phyloP scores from a whole-genome alignment of 2,329 filamentous ascomycete species.

The Claviceps arundinis region DNA sequence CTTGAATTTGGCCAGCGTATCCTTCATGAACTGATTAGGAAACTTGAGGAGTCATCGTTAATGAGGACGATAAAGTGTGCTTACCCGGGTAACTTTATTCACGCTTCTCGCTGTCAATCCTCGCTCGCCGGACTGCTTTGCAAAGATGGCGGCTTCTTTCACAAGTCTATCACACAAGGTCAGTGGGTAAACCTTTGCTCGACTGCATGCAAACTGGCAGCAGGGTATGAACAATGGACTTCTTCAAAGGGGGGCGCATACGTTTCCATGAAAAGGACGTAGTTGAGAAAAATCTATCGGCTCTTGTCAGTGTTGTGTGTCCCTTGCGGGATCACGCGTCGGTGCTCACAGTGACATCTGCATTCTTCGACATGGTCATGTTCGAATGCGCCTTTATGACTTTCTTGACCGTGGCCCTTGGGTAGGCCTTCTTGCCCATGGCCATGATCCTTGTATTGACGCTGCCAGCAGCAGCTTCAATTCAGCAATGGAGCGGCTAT shows the following conservation, averaged over 20 bases:
- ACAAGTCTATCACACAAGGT: constrained; percentile 44
- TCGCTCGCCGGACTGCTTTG: constrained; percentile 60
- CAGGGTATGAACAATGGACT: not conserved
- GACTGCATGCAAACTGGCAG: not conserved
- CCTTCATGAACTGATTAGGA: constrained; percentile 26
- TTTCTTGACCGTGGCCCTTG: constrained; percentile 72
- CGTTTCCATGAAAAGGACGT: constrained; percentile 67
- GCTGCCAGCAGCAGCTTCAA: not conserved
- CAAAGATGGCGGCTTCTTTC: constrained; percentile 65
- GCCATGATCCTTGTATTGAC: constrained; percentile 14
- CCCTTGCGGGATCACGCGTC: constrained; percentile 9
- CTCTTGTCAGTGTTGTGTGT: constrained; percentile 12
- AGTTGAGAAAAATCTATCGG: constrained; percentile 69
- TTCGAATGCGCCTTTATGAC: constrained; percentile 83
- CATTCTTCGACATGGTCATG: constrained; percentile 68
- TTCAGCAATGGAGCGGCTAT: not conserved
- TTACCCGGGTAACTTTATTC: constrained; percentile 62
- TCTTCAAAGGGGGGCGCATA: constrained; percentile 16
- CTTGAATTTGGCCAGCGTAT: constrained; percentile 54
- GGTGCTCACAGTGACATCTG: constrained; percentile 59
- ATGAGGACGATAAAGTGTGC: constrained; percentile 14
- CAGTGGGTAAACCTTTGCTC: not conserved
- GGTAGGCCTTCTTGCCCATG: constrained; percentile 60
- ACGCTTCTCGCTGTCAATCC: constrained; percentile 63
- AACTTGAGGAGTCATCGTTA: not conserved